Evolutionary conservation across 2,329 filamentous ascomycete species (phyloP).

Genomic region (Talaromyces albobiverticillius): DNA sequence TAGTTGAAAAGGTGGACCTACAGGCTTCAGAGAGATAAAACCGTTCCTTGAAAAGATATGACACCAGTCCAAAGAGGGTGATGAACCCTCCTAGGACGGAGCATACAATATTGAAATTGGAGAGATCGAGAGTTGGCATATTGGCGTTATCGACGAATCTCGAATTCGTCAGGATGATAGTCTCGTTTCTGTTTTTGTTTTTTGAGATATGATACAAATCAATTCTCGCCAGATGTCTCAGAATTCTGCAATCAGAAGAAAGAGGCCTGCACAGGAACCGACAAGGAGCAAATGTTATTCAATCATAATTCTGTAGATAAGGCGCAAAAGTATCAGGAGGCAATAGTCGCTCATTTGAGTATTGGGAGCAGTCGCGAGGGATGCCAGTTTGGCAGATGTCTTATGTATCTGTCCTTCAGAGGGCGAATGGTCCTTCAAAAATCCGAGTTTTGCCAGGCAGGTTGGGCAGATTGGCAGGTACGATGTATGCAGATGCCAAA

Average conservation of each 20-base stretch:
- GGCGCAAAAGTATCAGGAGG: slow-evolving; percentile 5
- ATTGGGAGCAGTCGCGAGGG: neutral
- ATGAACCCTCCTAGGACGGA: slow-evolving; percentile 82
- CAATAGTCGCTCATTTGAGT: neutral
- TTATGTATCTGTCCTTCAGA: neutral
- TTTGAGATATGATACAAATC: no score
- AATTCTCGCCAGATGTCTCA: no score
- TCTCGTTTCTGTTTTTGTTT: no score
- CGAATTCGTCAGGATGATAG: no score
- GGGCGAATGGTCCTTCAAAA: no score
- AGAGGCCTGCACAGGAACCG: neutral
- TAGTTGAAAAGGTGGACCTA: slow-evolving; percentile 49
- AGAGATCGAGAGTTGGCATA: slow-evolving; percentile 63
- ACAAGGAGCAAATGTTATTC: slow-evolving; percentile 35
- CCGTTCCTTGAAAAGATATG: slow-evolving; percentile 82
- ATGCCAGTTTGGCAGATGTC: slow-evolving; percentile 4
- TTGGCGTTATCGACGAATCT: slow-evolving; percentile 14
- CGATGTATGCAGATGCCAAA: no score
- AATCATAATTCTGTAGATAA: slow-evolving; percentile 25
- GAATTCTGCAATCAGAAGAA: neutral
- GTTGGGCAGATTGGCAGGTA: no score
- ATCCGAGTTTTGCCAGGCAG: no score
- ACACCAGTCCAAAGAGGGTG: slow-evolving; percentile 84
- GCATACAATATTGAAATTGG: slow-evolving; percentile 81
- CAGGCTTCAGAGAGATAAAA: slow-evolving; percentile 88